Base-by-base conservation (phyloP, 139 green algal genomes). In the Micractinium sp. region DNA sequence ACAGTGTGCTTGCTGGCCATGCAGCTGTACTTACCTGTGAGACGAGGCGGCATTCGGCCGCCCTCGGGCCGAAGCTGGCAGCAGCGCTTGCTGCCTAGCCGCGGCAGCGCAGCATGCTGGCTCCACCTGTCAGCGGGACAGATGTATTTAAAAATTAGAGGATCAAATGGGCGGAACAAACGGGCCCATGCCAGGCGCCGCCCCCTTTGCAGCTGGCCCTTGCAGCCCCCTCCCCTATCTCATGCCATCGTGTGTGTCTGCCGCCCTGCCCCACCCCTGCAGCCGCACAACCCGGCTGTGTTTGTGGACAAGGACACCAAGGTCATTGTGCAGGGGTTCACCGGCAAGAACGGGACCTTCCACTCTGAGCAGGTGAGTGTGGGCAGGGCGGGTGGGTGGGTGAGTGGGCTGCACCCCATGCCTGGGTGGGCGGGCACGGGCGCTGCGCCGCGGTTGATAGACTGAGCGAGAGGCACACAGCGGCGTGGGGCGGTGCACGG, bases 261-360 rank as follows among this genome's bases (percentile, higher is more conserved):
- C 63, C 22, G 20, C 63, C 63, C 22, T 25, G 20, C 63, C 18
- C 22, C 18, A 19, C 75, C 38, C 29, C 60, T 36, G 78, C 91
- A 96, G 92, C 90, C 89, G 0, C 85, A 90, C 29, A 71, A 92
- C 36, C 97, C 97, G 0, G 97, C 97, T n/a, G 98, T 99, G 29
- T 99, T 99, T 90, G 95, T 99, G 16, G 95, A 99, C 88, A 98
- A 98, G 85, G 95, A 93, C 80, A 99, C 98, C 16, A 98, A 97
- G 85, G 97, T 99, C 22, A 97, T 99, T 61, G 97, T 94, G 87
- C 96, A 99, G 90, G 98, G 98, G 36, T 92, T 99, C 82, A 99
- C 98, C 2, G 98, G 98, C 66, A 99, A 99, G 94, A 99, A 98
- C 73, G 98, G 98, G 61, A 99, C 96, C 60, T 99, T 99, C 91